Percentiles rank a stretch among this genome's conserved stretches.
phyloP scores from a whole-genome alignment of 2,329 filamentous ascomycete genomes.

The Diaporthe australafricana region DNA sequence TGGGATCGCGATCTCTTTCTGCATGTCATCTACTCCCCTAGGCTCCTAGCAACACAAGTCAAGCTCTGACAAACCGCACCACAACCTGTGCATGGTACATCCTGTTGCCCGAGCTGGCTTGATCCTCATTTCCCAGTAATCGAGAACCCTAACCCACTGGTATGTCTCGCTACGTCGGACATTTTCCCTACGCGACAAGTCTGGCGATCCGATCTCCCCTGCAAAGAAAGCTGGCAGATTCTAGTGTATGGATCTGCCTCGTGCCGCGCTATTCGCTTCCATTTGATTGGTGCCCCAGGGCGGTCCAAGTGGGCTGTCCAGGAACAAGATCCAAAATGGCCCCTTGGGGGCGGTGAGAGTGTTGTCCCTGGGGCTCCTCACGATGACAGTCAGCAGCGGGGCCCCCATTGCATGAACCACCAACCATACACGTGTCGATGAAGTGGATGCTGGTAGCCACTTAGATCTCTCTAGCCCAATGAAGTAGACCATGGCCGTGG shows the following conservation, averaged over 20 bases:
- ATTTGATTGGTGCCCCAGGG: neutral
- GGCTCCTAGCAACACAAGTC: no score
- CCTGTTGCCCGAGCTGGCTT: neutral
- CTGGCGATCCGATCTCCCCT: slow-evolving; percentile 14
- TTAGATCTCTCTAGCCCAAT: slow-evolving; percentile 18
- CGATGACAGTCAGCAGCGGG: slow-evolving; percentile 21
- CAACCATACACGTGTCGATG: slow-evolving; percentile 31
- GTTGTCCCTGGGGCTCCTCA: neutral
- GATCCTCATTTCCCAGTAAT: neutral
- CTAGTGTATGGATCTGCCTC: no score
- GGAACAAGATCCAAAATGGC: neutral
- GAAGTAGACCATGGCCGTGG: neutral
- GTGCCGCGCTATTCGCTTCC: slow-evolving; percentile 22
- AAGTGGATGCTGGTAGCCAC: slow-evolving; percentile 25
- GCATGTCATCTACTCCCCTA: no score
- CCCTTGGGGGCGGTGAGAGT: slow-evolving; percentile 22
- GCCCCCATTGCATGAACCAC: slow-evolving; percentile 21
- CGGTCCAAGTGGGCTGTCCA: slow-evolving; percentile 4
- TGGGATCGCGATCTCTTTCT: no score
- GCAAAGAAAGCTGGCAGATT: neutral
- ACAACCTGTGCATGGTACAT: no score
- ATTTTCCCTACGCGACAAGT: neutral
- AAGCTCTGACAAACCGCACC: no score
- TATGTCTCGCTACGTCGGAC: neutral
- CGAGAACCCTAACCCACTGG: neutral